Evolutionary conservation across 2,329 filamentous ascomycete species (phyloP), one percentile per base, ranked within the genome.

Genomic region (Nigrospora sphaerica): DNA sequence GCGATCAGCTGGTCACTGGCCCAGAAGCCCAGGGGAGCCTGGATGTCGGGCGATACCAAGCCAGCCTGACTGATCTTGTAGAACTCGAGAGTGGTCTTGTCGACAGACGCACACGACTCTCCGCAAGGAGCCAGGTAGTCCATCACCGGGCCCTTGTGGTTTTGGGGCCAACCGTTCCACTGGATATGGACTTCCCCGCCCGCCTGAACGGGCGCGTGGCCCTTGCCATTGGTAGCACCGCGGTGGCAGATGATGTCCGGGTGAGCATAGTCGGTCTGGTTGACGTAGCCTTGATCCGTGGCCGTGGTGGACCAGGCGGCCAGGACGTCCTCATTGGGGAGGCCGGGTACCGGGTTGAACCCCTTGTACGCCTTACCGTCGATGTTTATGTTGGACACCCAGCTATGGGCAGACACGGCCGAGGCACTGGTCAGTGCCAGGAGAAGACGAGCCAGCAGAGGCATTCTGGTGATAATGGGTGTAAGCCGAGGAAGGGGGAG

Each of bases 1-100:
- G 74, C 69, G 31, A 73, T 65, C 33, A 72, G 61, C 39, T 73
- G 71, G 46, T 74, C 73, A 57, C 70, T 71, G 14, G 69, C 71
- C n/a, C 62, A 53, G 12, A 62, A 65, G 32, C 73, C 65, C 46
- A 60, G 60, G 46, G 71, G 71, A 42, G 72, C 66, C 32, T 68
- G 70, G 17, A 70, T 63, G 19, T 64, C 68, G 12, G 57, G 58
- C 42, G 63, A 52, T 16, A 58, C 39, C 16, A 63, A 52, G 12
- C 58, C 54, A 4, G 47, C 54, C 34, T 61, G 53, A 44, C 57
- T 58, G 36, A 62, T 57, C 45, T 62, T 63, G 48, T 57, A 59
- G 47, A 62, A 66, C 28, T 55, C 37, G 32, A 67, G 54, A 17
- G 39, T 38, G 12, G 57, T 57, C 49, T 63, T 63, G 46, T 63